Base-by-base conservation (phyloP, 2,329 filamentous ascomycete genomes). In the Onygenales sp. region DNA sequence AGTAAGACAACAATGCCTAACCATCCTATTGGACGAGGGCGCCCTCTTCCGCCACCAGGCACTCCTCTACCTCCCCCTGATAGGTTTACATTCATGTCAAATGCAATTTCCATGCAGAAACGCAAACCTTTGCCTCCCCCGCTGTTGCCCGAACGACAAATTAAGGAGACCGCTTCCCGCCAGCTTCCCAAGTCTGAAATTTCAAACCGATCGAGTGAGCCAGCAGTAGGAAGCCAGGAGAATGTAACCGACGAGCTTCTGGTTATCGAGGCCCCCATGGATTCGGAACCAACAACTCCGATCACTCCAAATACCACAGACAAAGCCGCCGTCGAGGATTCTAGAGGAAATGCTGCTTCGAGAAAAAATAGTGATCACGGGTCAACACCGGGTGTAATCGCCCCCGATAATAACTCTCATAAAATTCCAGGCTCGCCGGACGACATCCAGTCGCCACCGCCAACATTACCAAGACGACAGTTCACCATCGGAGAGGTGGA, bases 1-100 rank as follows among this genome's bases (percentile, higher is more conserved):
- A 75, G 76, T 31, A 67, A 65, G 4, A 65, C 67, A 47, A 60
- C 64, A 37, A 81, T 56, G 67, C 82, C 70, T 59, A 79, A 71
- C 58, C 81, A 88, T 61, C 89, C 89, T 2, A 89, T 94, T 74
- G 90, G 90, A 1, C 80, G 89, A 40, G 89, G 89, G 0, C 85
- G 86, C 60, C 89, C 89, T 1, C 74, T 95, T 14, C 89, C 88
- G 46, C 88, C 89, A 7, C 87, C 86, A 2, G 90, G 89, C 2
- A 84, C 80, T 44, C 89, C 90, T 3, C 76, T 95, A 1, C 89
- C 90, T 2, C 81, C 76, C 42, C 85, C 85, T 1, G 81, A 83
- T 37, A 80, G 76, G 52, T 79, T 75, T 54, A 77, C 61, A 4
- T 62, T 80, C 6, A 82, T 80, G 62, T 78, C 79, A 44, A 79